Conservation (phyloP, 768 basidiomycete species). For the Leccinum subgranulosum region DNA sequence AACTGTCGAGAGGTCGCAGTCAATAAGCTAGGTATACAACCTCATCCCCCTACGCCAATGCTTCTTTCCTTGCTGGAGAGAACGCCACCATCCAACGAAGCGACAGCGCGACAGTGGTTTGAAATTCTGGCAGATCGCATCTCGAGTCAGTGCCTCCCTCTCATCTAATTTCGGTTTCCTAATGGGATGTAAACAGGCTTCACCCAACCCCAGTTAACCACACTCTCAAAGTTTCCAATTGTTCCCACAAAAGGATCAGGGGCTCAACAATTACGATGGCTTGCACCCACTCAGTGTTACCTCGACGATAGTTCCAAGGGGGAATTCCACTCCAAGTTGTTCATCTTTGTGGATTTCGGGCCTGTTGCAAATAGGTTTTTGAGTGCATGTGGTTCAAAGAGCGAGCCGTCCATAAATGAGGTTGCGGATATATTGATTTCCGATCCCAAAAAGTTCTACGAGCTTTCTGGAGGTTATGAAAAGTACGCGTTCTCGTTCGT, state of each 20-base stretch:
- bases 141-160: slow-evolving; percentile 41
- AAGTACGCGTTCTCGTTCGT: slow-evolving; percentile 43
- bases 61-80: slow-evolving; percentile 58
- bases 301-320: slow-evolving; percentile 51
- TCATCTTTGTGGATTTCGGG: slow-evolving; percentile 89
- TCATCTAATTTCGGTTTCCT: background rate
- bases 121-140: slow-evolving; percentile 61
- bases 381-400: slow-evolving; percentile 80
- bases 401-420: slow-evolving; percentile 84
- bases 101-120: slow-evolving; percentile 64
- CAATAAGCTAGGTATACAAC: slow-evolving; percentile 62
- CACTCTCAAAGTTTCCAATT: slow-evolving; percentile 57
- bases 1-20: slow-evolving; percentile 48
- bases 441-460: slow-evolving; percentile 69
- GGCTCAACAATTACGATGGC: slow-evolving; percentile 38
- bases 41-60: slow-evolving; percentile 62
- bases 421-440: slow-evolving; percentile 65
- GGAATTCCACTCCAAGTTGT: slow-evolving; percentile 74
- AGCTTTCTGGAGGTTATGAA: slow-evolving; percentile 63
- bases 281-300: slow-evolving; percentile 68
- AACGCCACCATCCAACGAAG: slow-evolving; percentile 54
- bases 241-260: slow-evolving; percentile 54
- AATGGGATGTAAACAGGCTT: slow-evolving; percentile 46
- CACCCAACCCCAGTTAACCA: slow-evolving; percentile 47
- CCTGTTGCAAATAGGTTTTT: slow-evolving; percentile 78